Evolutionary conservation across 139 green algal genomes (phyloP).

Genomic region (Chlorella sp.): DNA sequence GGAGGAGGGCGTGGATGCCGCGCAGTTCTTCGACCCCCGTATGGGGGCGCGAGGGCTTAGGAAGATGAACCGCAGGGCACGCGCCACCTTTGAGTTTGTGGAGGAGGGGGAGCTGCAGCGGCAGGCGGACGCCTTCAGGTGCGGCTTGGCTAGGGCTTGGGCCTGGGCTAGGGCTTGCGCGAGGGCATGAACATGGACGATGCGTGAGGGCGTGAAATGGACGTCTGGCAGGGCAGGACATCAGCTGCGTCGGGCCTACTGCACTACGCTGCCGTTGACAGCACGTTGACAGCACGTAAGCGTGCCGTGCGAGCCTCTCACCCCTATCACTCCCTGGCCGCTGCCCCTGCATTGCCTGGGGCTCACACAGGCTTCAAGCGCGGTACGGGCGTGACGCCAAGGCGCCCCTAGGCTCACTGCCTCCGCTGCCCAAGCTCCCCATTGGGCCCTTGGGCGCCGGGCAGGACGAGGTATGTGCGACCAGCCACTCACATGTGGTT

Average conservation of each 20-base stretch:
- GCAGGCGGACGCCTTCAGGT: slow-evolving; percentile 56
- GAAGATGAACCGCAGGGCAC: slow-evolving; percentile 1
- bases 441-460: slow-evolving; percentile 10
- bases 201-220: too few species aligned
- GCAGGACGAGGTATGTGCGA: slow-evolving; percentile 3
- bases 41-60: slow-evolving; percentile 31
- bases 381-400: slow-evolving; percentile 53
- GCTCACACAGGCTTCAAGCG: slow-evolving; percentile 23
- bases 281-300: too few species aligned
- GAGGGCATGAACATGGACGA: too few species aligned
- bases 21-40: slow-evolving; percentile 59
- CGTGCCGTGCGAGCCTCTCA: too few species aligned
- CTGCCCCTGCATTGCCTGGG: background rate
- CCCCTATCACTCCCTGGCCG: background rate
- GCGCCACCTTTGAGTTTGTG: slow-evolving; percentile 51
- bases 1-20: too few species aligned
- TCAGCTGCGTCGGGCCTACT: too few species aligned
- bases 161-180: too few species aligned
- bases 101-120: slow-evolving; percentile 55
- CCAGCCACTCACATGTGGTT: background rate
- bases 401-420: background rate
- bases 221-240: too few species aligned
- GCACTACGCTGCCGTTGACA: too few species aligned
- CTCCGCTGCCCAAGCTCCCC: slow-evolving; percentile 20
- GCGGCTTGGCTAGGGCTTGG: too few species aligned